phyloP scores from a whole-genome alignment of 2,329 filamentous ascomycete genomes.

The Pestalotiopsis fici region DNA sequence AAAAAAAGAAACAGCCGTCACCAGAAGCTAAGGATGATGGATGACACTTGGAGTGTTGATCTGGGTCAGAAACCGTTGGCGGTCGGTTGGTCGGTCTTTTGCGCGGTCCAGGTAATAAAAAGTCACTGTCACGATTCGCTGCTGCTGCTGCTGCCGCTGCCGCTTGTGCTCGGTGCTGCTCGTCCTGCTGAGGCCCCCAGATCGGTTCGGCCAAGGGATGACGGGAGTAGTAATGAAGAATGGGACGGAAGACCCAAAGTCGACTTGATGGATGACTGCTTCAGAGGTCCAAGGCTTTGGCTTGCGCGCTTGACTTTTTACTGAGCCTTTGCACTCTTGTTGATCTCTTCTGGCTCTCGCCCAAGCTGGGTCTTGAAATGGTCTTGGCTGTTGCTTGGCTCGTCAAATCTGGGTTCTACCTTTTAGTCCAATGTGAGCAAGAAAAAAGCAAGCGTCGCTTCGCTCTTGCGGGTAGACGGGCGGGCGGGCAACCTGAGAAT shows the following conservation, averaged over 20 bases:
- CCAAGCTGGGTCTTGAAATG: background rate
- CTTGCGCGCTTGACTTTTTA: background rate
- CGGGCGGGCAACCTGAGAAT: background rate
- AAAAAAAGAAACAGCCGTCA: background rate
- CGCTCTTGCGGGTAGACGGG: background rate
- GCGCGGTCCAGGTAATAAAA: background rate
- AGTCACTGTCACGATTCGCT: background rate
- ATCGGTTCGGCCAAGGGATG: background rate
- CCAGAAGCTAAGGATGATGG: background rate
- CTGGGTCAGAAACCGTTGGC: background rate
- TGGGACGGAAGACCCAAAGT: background rate
- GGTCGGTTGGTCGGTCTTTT: background rate
- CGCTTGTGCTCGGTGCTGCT: too few relatives aligned
- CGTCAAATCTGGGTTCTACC: background rate
- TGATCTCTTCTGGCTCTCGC: background rate
- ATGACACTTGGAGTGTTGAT: background rate
- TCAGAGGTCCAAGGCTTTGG: background rate
- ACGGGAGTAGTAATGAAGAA: background rate
- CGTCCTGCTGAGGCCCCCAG: background rate
- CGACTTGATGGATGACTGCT: background rate
- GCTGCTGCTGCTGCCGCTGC: background rate
- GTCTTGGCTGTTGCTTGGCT: background rate
- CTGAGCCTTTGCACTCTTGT: background rate
- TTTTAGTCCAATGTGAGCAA: too few relatives aligned
- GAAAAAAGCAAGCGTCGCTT: background rate